Conservation (phyloP, 371 early-diverging fungal species). For the Rhizomucor miehei region DNA sequence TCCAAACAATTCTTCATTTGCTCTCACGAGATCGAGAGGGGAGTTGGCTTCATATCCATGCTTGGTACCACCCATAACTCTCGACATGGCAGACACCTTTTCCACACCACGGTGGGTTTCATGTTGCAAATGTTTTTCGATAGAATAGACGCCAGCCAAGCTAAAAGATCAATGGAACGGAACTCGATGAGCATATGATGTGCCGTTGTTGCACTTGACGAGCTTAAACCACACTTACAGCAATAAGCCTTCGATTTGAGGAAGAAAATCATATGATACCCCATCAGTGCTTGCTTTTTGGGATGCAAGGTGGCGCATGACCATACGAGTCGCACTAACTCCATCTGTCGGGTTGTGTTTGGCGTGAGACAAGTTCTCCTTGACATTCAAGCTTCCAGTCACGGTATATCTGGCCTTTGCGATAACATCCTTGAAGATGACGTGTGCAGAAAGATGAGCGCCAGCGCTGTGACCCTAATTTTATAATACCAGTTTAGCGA, state of each 20-base stretch:
- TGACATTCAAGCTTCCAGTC: not conserved
- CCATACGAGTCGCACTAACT: not conserved
- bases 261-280: constrained; percentile 25
- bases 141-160: constrained; percentile 65
- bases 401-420: constrained; percentile 20
- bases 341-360: not conserved
- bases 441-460: constrained; percentile 44
- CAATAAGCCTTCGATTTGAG: constrained; percentile 53
- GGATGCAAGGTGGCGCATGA: not conserved
- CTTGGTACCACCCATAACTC: constrained; percentile 57
- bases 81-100: constrained; percentile 69
- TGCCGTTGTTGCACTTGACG: not conserved
- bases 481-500: too few relatives aligned
- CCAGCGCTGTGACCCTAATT: constrained; percentile 63
- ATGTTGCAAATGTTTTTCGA: constrained; percentile 56
- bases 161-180: constrained; percentile 11
- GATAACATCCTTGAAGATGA: constrained; percentile 36
- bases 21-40: constrained; percentile 33
- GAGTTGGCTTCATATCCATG: constrained; percentile 34
- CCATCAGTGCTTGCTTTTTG: constrained; percentile 1
- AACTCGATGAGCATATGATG: not conserved
- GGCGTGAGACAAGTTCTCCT: not conserved
- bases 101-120: constrained; percentile 70
- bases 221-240: constrained; percentile 48
- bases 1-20: constrained; percentile 24